Percentiles rank a stretch among this genome's conserved stretches.
Evolutionary conservation across 345 rosid species (phyloP).

Genomic region (Citrus unshiu): DNA sequence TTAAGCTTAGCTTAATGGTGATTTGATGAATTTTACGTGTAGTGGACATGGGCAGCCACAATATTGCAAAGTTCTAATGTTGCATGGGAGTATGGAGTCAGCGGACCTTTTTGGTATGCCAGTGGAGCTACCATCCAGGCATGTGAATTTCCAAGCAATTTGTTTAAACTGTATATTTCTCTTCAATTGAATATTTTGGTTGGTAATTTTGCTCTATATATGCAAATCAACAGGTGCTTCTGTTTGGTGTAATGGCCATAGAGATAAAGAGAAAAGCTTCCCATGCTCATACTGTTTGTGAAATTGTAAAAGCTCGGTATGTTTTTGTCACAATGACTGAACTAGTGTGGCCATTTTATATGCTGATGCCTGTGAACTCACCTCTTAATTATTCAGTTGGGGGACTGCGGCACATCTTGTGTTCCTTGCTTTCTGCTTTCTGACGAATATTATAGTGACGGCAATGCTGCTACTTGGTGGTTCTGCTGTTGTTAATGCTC

Average conservation of each 20-base stretch:
- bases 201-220: neutral
- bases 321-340: neutral
- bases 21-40: neutral
- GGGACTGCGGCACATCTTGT: constrained; percentile 81
- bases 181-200: neutral
- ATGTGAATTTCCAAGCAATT: constrained; percentile 1
- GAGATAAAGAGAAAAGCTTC: constrained; percentile 98
- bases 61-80: constrained; percentile 96
- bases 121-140: constrained; percentile 97
- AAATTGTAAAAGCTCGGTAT: constrained; percentile 91
- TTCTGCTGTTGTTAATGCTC: constrained; percentile 92
- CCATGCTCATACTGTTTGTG: constrained; percentile 87
- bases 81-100: constrained; percentile 89
- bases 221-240: constrained; percentile 50
- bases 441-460: constrained; percentile 76
- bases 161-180: no score
- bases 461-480: constrained; percentile 95
- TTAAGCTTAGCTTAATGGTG: neutral
- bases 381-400: constrained; percentile 51
- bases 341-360: neutral
- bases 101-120: constrained; percentile 98
- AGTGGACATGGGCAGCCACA: constrained; percentile 99
- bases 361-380: neutral
- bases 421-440: constrained; percentile 77
- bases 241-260: constrained; percentile 93